A percentile compares a stretch with the other conserved stretches of the same genome.
These are phyloP conservation scores for Ustilaginoidea virens DNA, from an alignment of 2,329 filamentous ascomycete genomes.

Conservation along the genomic window DNA sequence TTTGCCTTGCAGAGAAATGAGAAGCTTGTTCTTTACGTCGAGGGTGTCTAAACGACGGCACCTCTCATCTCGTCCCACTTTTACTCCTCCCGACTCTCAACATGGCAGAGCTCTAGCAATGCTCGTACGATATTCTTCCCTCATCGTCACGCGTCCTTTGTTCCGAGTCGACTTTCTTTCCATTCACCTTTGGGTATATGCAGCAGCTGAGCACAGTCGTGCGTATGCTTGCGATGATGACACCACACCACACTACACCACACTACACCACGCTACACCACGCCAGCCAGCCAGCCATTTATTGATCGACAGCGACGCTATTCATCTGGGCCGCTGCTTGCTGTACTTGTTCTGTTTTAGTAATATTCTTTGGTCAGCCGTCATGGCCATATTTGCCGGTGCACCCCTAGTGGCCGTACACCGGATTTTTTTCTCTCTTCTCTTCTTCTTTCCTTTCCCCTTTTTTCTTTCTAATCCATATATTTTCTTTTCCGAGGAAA, in stretches of 20 bases:
- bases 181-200: constrained; percentile 9
- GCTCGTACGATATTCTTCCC: neutral
- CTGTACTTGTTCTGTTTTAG: too few species aligned
- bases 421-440: neutral
- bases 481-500: neutral
- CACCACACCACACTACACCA: too few species aligned
- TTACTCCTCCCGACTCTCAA: neutral
- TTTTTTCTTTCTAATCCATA: constrained; percentile 3
- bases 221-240: too few species aligned
- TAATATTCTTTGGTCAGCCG: too few species aligned
- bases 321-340: too few species aligned
- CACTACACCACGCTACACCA: too few species aligned
- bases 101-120: too few species aligned
- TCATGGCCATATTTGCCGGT: too few species aligned
- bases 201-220: too few species aligned
- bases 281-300: too few species aligned
- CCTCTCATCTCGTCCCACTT: neutral
- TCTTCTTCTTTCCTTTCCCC: constrained; percentile 3
- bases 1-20: constrained; percentile 70
- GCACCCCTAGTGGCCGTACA: too few species aligned
- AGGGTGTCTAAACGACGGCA: constrained; percentile 25
- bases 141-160: neutral
- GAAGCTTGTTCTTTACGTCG: constrained; percentile 68
- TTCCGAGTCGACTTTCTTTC: constrained; percentile 1
- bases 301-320: too few species aligned